Evolutionary conservation across 257 asterid species (phyloP), one percentile per base, ranked within the genome.

Genomic region (Euphrasia confusa): DNA sequence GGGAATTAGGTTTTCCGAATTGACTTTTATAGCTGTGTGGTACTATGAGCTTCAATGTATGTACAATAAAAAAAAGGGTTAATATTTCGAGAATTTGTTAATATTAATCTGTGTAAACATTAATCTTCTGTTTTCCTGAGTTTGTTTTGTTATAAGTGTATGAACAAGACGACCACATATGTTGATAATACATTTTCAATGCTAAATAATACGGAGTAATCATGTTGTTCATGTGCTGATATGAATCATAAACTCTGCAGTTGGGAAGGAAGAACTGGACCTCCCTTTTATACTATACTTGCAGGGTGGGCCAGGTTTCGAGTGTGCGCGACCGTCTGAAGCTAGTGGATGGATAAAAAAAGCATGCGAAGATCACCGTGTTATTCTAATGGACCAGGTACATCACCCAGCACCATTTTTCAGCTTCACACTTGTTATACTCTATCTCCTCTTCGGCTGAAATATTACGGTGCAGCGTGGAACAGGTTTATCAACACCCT

Each of bases 261-360:
- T 75, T 77, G 96, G 98, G 74, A 91, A 88, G 81, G 96, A 91
- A 80, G 98, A 88, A 61, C 77, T 72, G 28, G 60, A 80, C 70
- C 83, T 91, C 63, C 95, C 98, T 8, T 88, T 75, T 77, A 73
- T 91, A 50, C 78, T 91, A 47, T 91, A 75, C 75, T 79, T 91
- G 80, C 96, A 91, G 77, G 98, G 98, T 59, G 98, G 98, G 27
- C 98, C 98, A 39, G 98, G 98, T 47, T 92, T 81, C 70, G 97
- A 92, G 80, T 84, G 88, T 64, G 68, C 70, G 58, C 77, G 97
- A 30, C 99, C 96, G 55, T 69, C 95, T 52, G 99, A 92, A 80
- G 79, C 95, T 15, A 71, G 89, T 63, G 99, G 99, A 71, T 92
- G 99, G 99, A 86, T 92, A 62, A 76, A 82, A 55, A 92, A 77